Base-by-base conservation (phyloP, 1,284 basidiomycete species). In the Cutaneotrichosporon curvatum region DNA sequence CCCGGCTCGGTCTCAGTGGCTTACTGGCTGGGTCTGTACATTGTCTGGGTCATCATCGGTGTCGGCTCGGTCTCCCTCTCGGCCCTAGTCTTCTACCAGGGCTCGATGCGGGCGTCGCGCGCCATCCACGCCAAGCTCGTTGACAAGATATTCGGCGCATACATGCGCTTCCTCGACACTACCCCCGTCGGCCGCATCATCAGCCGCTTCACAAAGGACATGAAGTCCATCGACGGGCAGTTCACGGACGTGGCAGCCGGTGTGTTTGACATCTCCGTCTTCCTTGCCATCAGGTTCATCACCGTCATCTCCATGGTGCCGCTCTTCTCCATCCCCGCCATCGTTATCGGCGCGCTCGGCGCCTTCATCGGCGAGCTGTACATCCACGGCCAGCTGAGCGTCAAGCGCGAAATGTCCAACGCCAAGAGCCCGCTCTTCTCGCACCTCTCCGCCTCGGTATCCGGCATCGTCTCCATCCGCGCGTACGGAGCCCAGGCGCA, bases 331-430 rank as follows among this genome's bases (percentile, higher is more conserved):
- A 40, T 70, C 5, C 62, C 70, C 8, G 70, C 68, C 8, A 30
- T 71, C 19, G 53, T 66, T 23, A 70, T 81, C 20, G 72, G 74
- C 9, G 56, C 68, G 4, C 16, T 79, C 6, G 80, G 79, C 19
- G 74, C 65, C 7, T 70, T 73, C 63, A 68, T 76, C 25, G 79
- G 74, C 22, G 64, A 73, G 56, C 56, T 75, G 18, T 76, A 74
- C 57, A 83, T 87, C 59, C 79, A 79, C 57, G 81, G 81, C 15
- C 85, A 87, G 63, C 72, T 87, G 21, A 79, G 81, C 12, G 82
- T 86, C 38, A 87, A 87, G 62, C 60, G 68, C 40, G 80, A 84
- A 61, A 81, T 81, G 81, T 80, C 78, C 33, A 84, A 83, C 64
- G 78, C 81, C 8, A 71, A 71, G 56, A 78, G 76, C 51, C 83